Conservation (phyloP, 768 basidiomycete genomes). For the Russula sp. region DNA sequence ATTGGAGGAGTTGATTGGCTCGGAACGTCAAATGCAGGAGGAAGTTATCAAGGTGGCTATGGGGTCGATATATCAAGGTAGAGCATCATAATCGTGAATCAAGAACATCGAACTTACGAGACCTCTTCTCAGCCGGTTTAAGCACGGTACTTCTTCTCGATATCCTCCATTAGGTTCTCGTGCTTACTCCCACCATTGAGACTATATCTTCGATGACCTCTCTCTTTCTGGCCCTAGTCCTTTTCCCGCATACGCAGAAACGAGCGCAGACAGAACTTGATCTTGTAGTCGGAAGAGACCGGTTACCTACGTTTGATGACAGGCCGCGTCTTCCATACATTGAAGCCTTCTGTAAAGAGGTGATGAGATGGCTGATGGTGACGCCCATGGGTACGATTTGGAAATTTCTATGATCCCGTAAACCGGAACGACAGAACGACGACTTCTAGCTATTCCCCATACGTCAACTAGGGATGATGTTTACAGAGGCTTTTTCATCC, state of each 20-base stretch:
- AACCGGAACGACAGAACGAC: neutral
- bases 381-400: conserved; percentile 14
- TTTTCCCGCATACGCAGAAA: conserved; percentile 34
- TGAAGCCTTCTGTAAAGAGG: conserved; percentile 33
- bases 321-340: conserved; percentile 33
- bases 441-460: neutral
- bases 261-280: conserved; percentile 36
- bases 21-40: conserved; percentile 1
- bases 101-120: neutral
- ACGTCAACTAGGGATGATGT: neutral
- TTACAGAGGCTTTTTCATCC: neutral
- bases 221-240: conserved; percentile 34
- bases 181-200: conserved; percentile 21
- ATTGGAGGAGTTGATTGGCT: neutral
- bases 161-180: neutral
- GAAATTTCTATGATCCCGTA: neutral
- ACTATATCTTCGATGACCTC: conserved; percentile 26
- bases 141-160: conserved; percentile 30
- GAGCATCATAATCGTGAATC: neutral
- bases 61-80: conserved; percentile 5
- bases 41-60: neutral
- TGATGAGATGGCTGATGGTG: conserved; percentile 32
- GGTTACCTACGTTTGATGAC: conserved; percentile 35
- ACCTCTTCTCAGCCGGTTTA: conserved; percentile 23
- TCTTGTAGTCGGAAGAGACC: conserved; percentile 29